phyloP scores from a whole-genome alignment of 176 grass and related monocot genomes.

The Aegilops longissima region DNA sequence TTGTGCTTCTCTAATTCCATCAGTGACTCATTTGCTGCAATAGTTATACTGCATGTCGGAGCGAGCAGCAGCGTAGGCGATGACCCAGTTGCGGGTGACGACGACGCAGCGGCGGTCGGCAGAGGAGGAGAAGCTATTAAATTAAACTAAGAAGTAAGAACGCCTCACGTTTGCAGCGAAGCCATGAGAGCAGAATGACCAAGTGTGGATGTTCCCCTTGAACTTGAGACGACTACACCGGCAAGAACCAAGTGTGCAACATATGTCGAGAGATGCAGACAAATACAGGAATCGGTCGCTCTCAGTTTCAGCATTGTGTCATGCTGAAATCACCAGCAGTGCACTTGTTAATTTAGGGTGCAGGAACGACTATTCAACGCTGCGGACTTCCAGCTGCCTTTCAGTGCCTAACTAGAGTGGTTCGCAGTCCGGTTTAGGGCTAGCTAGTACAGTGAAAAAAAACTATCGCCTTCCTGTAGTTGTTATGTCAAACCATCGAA shows the following conservation, averaged over 20 bases:
- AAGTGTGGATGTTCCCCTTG: not conserved
- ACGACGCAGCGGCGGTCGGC: conserved; percentile 2
- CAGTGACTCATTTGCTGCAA: not conserved
- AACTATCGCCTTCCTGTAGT: not conserved
- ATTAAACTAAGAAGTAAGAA: not conserved
- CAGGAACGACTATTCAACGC: not conserved
- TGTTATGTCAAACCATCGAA: not conserved
- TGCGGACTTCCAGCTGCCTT: not conserved
- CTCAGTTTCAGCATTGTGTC: not conserved
- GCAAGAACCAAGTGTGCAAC: not conserved
- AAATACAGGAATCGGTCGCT: not conserved
- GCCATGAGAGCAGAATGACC: not conserved
- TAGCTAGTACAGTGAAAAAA: not conserved
- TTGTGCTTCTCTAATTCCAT: conserved; percentile 31
- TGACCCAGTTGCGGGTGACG: not conserved
- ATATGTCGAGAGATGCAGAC: not conserved
- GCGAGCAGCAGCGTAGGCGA: not conserved
- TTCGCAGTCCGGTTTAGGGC: not conserved
- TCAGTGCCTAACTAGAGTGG: not conserved
- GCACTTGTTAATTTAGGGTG: not conserved
- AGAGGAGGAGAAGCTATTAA: not conserved
- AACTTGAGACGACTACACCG: not conserved
- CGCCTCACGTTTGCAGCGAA: not conserved
- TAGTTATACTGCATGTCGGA: conserved; percentile 14
- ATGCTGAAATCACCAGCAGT: not conserved